Conservation (phyloP, 179 eudicot genomes). For the Spergularia azorica region DNA sequence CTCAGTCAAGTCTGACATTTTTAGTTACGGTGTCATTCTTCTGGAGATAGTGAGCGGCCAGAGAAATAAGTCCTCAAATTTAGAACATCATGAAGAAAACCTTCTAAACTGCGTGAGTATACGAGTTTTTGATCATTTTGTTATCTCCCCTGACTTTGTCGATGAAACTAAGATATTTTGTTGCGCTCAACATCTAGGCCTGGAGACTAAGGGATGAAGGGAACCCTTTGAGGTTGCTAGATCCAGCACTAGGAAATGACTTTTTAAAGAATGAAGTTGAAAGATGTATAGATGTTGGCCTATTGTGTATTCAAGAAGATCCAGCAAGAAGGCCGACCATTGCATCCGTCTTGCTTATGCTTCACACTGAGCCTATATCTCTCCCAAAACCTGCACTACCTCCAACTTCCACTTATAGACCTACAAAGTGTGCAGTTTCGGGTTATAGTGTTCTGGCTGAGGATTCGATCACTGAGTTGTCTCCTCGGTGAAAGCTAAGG, state of each 20-base stretch:
- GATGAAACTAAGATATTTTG: background rate
- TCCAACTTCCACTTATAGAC: background rate
- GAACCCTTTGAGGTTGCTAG: constrained; percentile 23
- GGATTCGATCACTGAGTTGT: background rate
- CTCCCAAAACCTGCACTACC: constrained; percentile 4
- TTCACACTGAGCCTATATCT: constrained; percentile 17
- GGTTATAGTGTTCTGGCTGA: background rate
- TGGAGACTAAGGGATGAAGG: constrained; percentile 45
- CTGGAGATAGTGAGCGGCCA: constrained; percentile 5
- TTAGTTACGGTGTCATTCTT: no score
- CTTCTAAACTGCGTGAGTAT: constrained; percentile 37
- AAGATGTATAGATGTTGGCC: constrained; percentile 44
- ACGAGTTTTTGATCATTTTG: background rate
- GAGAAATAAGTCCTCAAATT: constrained; percentile 20
- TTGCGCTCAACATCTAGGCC: constrained; percentile 23
- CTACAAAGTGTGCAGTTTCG: background rate
- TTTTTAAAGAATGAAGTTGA: constrained; percentile 23
- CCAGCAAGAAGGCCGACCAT: constrained; percentile 37
- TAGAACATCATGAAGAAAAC: constrained; percentile 28
- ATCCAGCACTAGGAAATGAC: constrained; percentile 25
- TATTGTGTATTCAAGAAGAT: constrained; percentile 44
- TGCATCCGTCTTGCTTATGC: constrained; percentile 39
- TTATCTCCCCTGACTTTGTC: background rate
- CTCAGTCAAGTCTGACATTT: no score
- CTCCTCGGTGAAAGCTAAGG: constrained; percentile 10